Conservation (phyloP, 257 asterid species). For the Solanum habrochaites region DNA sequence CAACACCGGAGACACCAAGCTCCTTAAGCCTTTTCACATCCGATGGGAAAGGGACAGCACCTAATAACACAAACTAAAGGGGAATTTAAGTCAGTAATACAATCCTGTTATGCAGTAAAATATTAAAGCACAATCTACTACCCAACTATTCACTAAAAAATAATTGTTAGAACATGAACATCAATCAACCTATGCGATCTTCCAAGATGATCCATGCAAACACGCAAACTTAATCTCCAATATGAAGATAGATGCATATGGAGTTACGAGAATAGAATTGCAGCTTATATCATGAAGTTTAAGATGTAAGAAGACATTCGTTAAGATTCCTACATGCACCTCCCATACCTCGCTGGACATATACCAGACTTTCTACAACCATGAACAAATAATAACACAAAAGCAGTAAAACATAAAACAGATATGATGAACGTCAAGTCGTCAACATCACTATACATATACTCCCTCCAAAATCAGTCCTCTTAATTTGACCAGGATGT, state of each 20-base stretch:
- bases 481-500: background rate
- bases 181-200: background rate
- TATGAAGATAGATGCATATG: background rate
- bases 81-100: background rate
- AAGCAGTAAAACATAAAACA: background rate
- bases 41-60: slow-evolving; percentile 56
- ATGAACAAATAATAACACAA: background rate
- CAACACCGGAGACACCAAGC: slow-evolving; percentile 42
- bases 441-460: background rate
- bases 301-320: background rate
- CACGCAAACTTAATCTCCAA: background rate
- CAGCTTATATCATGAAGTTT: background rate
- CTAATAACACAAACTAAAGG: slow-evolving; percentile 42
- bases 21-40: slow-evolving; percentile 35
- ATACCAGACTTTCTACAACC: background rate
- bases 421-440: background rate
- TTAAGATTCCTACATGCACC: background rate
- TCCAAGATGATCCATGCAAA: background rate
- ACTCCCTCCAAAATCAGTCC: background rate
- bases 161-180: background rate
- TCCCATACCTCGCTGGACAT: background rate
- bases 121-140: background rate
- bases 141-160: background rate
- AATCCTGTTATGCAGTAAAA: background rate
- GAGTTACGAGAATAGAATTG: background rate